Conservation (phyloP, 2,329 filamentous ascomycete species). For the Pleomassaria siparia region DNA sequence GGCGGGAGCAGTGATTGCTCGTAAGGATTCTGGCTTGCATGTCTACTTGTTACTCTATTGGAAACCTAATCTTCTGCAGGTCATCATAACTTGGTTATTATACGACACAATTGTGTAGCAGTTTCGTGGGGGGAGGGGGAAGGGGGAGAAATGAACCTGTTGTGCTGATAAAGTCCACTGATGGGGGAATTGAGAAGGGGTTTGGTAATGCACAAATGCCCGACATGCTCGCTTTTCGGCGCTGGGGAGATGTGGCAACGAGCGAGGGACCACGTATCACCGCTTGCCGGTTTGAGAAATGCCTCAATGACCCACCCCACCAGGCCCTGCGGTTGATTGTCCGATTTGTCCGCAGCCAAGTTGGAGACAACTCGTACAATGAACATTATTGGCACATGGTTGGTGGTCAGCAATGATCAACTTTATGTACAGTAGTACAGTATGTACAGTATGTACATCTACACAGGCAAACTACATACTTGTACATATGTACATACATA, state of each 20-base stretch:
- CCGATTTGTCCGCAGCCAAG: too few species aligned
- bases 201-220: neutral
- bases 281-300: neutral
- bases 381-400: too few species aligned
- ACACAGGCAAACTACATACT: too few species aligned
- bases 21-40: slow-evolving; percentile 3
- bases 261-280: neutral
- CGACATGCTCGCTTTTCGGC: neutral
- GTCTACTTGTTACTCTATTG: slow-evolving; percentile 13
- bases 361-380: too few species aligned
- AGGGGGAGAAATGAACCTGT: neutral
- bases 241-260: neutral
- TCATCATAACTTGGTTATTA: slow-evolving; percentile 10
- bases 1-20: slow-evolving; percentile 8
- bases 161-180: neutral
- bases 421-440: too few species aligned
- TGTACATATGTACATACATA: too few species aligned
- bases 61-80: slow-evolving; percentile 18
- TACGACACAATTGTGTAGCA: slow-evolving; percentile 1
- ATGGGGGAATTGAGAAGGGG: neutral
- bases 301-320: neutral
- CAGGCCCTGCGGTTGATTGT: too few species aligned
- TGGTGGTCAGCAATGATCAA: too few species aligned
- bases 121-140: neutral
- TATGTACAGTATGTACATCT: too few species aligned